phyloP scores from a whole-genome alignment of 306 rosid genomes.

The Cicer chorassanicum region DNA sequence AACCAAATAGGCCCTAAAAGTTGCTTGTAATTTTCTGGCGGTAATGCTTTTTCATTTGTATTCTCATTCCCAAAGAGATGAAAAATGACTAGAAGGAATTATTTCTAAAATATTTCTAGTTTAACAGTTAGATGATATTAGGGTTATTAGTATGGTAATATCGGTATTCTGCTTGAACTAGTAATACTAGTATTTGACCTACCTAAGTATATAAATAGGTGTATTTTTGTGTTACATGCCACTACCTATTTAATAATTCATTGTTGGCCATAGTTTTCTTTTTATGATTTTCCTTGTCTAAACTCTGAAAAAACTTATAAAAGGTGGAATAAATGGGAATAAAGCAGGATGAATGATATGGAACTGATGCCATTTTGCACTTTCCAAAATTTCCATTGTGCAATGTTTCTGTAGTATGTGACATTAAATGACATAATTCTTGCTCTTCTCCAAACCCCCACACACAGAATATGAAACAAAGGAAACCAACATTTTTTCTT shows the following conservation, averaged over 20 bases:
- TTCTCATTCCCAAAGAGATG: slow-evolving; percentile 18
- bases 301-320: slow-evolving; percentile 5
- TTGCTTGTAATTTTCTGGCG: not conserved
- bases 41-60: slow-evolving; percentile 26
- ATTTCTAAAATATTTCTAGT: not conserved
- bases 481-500: not conserved
- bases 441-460: not conserved
- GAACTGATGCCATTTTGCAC: slow-evolving; percentile 10
- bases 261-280: slow-evolving; percentile 10
- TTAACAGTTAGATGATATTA: not conserved
- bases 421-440: not conserved
- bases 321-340: slow-evolving; percentile 19
- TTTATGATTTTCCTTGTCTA: slow-evolving; percentile 6
- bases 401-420: not conserved
- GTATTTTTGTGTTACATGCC: slow-evolving; percentile 1
- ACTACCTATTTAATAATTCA: slow-evolving; percentile 11
- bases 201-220: not conserved
- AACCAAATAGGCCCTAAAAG: not conserved
- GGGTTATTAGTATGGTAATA: not conserved
- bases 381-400: not conserved
- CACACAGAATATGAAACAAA: not conserved
- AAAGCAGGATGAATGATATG: not conserved
- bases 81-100: slow-evolving; percentile 15
- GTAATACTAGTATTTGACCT: not conserved
- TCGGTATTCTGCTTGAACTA: not conserved